Evolutionary conservation across 305 asterid species (phyloP).

Genomic region (Fraxinus xanthoxyloides): DNA sequence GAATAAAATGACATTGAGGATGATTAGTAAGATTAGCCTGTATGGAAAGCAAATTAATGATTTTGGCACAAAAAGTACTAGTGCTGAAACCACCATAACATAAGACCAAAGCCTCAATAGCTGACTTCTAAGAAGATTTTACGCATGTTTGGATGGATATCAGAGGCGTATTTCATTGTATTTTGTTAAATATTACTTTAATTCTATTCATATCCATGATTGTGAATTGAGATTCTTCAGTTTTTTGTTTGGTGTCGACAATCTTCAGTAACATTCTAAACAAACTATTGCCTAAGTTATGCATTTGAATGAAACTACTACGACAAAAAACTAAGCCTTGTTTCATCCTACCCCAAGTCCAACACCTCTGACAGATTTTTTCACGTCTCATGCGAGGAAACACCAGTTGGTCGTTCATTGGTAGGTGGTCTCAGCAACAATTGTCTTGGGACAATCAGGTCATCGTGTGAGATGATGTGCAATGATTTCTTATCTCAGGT

Average conservation of each 20-base stretch:
- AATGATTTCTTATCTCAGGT: conserved; percentile 45
- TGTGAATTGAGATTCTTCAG: not conserved
- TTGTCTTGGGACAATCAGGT: conserved; percentile 32
- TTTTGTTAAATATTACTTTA: not conserved
- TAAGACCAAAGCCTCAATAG: not conserved
- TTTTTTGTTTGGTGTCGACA: not conserved
- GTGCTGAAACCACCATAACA: not conserved
- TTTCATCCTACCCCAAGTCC: not conserved
- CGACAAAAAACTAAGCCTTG: not conserved
- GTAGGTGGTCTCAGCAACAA: conserved; percentile 40
- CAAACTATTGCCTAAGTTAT: not conserved
- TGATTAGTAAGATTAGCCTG: not conserved
- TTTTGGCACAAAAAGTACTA: not conserved
- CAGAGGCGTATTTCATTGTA: not conserved
- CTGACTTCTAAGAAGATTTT: not conserved
- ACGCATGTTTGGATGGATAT: not conserved
- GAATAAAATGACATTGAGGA: not conserved
- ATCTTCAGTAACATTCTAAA: not conserved
- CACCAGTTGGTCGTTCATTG: conserved; percentile 50
- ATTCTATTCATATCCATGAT: no score
- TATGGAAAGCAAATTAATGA: not conserved
- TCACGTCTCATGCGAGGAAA: conserved; percentile 15
- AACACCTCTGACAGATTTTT: conserved; percentile 1
- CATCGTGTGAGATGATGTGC: conserved; percentile 24
- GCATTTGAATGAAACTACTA: not conserved